phyloP scores from a whole-genome alignment of 345 rosid genomes.

The Salix viminalis region DNA sequence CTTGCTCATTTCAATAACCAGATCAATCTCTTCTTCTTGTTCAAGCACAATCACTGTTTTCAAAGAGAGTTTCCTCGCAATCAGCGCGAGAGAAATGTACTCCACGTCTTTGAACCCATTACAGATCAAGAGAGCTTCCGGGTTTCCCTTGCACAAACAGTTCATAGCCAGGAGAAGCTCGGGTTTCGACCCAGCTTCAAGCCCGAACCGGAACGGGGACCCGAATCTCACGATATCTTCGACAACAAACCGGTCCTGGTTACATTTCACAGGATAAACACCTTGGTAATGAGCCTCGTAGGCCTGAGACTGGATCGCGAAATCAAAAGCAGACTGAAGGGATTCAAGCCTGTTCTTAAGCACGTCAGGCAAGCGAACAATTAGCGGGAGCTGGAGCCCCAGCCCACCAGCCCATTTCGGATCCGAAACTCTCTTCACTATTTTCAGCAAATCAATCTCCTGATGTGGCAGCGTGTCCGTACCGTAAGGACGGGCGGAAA shows the following conservation, averaged over 20 bases:
- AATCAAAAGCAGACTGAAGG: slow-evolving; percentile 69
- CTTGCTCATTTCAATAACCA: slow-evolving; percentile 59
- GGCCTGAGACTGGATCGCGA: slow-evolving; percentile 51
- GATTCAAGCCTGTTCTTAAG: slow-evolving; percentile 77
- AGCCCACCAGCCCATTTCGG: slow-evolving; percentile 70
- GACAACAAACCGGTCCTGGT: slow-evolving; percentile 82
- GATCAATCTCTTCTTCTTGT: slow-evolving; percentile 83
- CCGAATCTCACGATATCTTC: slow-evolving; percentile 85
- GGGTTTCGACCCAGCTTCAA: slow-evolving; percentile 96
- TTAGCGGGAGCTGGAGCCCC: slow-evolving; percentile 76
- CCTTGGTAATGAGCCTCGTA: slow-evolving; percentile 84
- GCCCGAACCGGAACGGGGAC: slow-evolving; percentile 65
- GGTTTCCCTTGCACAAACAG: slow-evolving; percentile 70
- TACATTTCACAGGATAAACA: slow-evolving; percentile 90
- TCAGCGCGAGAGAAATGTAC: slow-evolving; percentile 66
- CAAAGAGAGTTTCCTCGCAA: slow-evolving; percentile 63
- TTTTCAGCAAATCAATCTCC: slow-evolving; percentile 72
- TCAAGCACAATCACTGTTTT: slow-evolving; percentile 86
- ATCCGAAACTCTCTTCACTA: slow-evolving; percentile 76
- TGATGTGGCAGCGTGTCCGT: slow-evolving; percentile 58
- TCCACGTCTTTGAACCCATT: slow-evolving; percentile 89
- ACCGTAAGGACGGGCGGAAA: slow-evolving; percentile 71
- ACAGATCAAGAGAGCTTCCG: slow-evolving; percentile 67
- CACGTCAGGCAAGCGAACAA: slow-evolving; percentile 76
- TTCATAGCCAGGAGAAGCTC: slow-evolving; percentile 90